Evolutionary conservation across 139 green algal species (phyloP).

Genomic region (Tetraselmis striata): DNA sequence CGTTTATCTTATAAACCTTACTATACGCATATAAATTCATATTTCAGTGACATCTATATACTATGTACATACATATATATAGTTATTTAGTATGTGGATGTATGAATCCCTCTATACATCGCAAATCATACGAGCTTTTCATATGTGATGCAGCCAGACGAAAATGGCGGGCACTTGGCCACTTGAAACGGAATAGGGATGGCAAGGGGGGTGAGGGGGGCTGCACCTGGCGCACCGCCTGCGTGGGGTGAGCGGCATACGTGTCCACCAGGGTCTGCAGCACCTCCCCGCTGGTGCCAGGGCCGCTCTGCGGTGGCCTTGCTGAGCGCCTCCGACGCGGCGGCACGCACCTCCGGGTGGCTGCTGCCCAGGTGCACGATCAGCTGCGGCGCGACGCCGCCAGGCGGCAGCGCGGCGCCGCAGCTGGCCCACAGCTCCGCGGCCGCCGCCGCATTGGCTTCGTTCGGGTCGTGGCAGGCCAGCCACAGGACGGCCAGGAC

Average conservation of each 20-base stretch:
- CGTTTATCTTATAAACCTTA: no score
- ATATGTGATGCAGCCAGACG: no score
- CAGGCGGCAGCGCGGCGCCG: neutral
- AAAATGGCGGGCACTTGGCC: no score
- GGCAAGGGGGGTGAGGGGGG: no score
- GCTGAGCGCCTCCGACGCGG: neutral
- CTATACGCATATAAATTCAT: no score
- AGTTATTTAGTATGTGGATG: no score
- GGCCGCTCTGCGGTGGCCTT: neutral
- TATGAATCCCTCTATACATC: no score
- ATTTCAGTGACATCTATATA: no score
- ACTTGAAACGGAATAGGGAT: no score
- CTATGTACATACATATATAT: no score
- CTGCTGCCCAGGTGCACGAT: slow-evolving; percentile 25
- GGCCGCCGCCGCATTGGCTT: slow-evolving; percentile 51
- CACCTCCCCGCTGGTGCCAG: neutral
- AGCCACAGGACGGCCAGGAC: slow-evolving; percentile 48
- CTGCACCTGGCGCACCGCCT: neutral
- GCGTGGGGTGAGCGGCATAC: neutral
- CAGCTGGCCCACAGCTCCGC: slow-evolving; percentile 42
- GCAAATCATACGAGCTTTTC: no score
- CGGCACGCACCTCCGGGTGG: neutral
- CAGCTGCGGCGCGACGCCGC: slow-evolving; percentile 21
- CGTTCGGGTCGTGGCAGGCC: slow-evolving; percentile 39
- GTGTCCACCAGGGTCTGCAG: neutral